phyloP scores from a whole-genome alignment of 1,284 basidiomycete species.

The Meira nashicola region DNA sequence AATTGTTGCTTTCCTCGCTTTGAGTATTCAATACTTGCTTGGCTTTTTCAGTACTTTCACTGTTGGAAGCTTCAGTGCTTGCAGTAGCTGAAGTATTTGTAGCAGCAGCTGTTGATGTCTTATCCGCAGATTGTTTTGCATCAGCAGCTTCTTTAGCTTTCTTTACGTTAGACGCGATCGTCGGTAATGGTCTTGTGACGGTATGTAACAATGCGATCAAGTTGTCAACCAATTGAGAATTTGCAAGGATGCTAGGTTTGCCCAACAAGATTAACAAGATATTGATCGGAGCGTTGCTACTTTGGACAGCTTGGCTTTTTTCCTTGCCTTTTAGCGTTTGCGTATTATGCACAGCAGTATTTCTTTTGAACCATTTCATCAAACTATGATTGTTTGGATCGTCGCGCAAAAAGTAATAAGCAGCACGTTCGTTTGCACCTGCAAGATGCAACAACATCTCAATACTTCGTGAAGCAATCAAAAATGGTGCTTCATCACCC shows the following conservation, averaged over 20 bases:
- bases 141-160: constrained; percentile 14
- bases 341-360: background rate
- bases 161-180: constrained; percentile 15
- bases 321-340: constrained; percentile 37
- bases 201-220: constrained; percentile 44
- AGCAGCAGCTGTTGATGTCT: background rate
- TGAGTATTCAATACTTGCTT: background rate
- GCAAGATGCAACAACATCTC: constrained; percentile 46
- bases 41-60: background rate
- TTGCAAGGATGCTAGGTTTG: constrained; percentile 42
- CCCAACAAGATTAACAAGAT: constrained; percentile 39
- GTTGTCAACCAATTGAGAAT: constrained; percentile 46
- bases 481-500: constrained; percentile 51
- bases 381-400: constrained; percentile 19
- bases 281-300: constrained; percentile 35
- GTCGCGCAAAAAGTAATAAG: constrained; percentile 47
- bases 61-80: constrained; percentile 5
- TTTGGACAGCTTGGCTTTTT: constrained; percentile 24
- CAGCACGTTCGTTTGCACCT: constrained; percentile 35
- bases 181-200: constrained; percentile 42
- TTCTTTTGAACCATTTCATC: constrained; percentile 7
- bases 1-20: background rate
- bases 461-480: constrained; percentile 49
- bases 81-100: background rate
- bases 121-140: constrained; percentile 12